A percentile compares a stretch with the other conserved stretches of the same genome.
These are phyloP conservation scores for Sugiyamaella xylanicola DNA, from an alignment of 1,139 yeast genomes.

Conservation along the genomic window DNA sequence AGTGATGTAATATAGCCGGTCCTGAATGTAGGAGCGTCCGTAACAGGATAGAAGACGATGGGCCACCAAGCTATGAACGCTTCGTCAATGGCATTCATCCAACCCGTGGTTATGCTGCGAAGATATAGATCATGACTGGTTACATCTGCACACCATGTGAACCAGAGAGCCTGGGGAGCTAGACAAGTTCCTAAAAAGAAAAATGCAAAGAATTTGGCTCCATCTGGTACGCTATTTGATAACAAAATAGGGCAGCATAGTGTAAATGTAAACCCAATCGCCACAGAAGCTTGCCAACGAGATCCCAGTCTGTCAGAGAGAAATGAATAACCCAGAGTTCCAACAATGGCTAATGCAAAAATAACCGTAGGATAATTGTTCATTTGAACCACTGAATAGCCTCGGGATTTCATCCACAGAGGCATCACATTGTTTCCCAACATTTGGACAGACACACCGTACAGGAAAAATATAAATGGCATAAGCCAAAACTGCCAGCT, in stretches of 20 bases:
- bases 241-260: slow-evolving; percentile 25
- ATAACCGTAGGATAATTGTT: slow-evolving; percentile 28
- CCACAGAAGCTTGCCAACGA: slow-evolving; percentile 29
- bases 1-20: slow-evolving; percentile 25
- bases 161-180: slow-evolving; percentile 29
- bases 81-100: slow-evolving; percentile 29
- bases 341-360: slow-evolving; percentile 23
- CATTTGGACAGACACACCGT: slow-evolving; percentile 28
- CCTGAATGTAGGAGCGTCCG: slow-evolving; percentile 27
- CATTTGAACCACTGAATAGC: slow-evolving; percentile 25
- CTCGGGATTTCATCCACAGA: slow-evolving; percentile 27
- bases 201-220: slow-evolving; percentile 27
- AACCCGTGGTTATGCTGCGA: slow-evolving; percentile 27
- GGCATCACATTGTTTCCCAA: slow-evolving; percentile 27
- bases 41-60: slow-evolving; percentile 27
- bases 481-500: slow-evolving; percentile 26
- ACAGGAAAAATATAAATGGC: slow-evolving; percentile 25
- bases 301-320: slow-evolving; percentile 25
- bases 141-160: slow-evolving; percentile 29
- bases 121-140: slow-evolving; percentile 26
- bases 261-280: slow-evolving; percentile 26
- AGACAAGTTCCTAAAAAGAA: slow-evolving; percentile 27
- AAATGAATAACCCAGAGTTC: slow-evolving; percentile 25
- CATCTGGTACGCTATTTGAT: slow-evolving; percentile 19
- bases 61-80: slow-evolving; percentile 31